These are phyloP conservation scores for Xylaria curta DNA, from an alignment of 495 filamentous ascomycete species.

Conservation along the genomic window DNA sequence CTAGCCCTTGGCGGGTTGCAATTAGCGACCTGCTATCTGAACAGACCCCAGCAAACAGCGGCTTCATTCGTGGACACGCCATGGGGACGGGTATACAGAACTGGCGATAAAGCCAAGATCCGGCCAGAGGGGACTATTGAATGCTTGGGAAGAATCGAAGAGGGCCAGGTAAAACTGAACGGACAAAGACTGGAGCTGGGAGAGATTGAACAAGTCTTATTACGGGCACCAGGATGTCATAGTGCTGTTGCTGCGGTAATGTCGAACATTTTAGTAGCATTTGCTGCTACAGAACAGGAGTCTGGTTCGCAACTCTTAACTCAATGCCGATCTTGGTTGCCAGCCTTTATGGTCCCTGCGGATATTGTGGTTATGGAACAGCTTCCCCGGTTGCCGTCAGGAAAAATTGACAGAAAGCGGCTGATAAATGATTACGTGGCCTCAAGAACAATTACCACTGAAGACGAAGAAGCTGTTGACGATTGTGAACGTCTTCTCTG, in stretches of 20 bases:
- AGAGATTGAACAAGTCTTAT: constrained; percentile 75
- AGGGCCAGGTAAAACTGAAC: constrained; percentile 81
- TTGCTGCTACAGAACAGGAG: constrained; percentile 60
- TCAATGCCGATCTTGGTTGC: constrained; percentile 73
- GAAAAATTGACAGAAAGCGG: constrained; percentile 74
- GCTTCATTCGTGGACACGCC: constrained; percentile 67
- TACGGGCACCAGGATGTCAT: constrained; percentile 58
- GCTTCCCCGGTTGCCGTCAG: constrained; percentile 76
- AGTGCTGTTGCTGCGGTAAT: constrained; percentile 67
- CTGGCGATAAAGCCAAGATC: constrained; percentile 81
- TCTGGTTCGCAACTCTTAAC: constrained; percentile 53
- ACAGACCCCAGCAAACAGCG: constrained; percentile 76
- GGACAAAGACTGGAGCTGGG: constrained; percentile 85
- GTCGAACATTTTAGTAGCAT: constrained; percentile 67
- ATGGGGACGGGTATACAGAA: constrained; percentile 73
- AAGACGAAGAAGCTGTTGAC: constrained; percentile 35
- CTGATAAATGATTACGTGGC: constrained; percentile 63
- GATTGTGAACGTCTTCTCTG: constrained; percentile 56
- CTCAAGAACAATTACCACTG: constrained; percentile 17
- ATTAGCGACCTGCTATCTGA: constrained; percentile 82
- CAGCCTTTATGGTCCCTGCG: constrained; percentile 76
- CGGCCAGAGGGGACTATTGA: constrained; percentile 73
- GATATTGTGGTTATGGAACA: constrained; percentile 65
- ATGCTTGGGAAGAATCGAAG: constrained; percentile 79
- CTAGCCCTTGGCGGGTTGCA: constrained; percentile 81